Evolutionary conservation across 148 eudicot genomes (phyloP), one percentile per base, ranked within the genome.

Genomic region (Oxyria digyna): DNA sequence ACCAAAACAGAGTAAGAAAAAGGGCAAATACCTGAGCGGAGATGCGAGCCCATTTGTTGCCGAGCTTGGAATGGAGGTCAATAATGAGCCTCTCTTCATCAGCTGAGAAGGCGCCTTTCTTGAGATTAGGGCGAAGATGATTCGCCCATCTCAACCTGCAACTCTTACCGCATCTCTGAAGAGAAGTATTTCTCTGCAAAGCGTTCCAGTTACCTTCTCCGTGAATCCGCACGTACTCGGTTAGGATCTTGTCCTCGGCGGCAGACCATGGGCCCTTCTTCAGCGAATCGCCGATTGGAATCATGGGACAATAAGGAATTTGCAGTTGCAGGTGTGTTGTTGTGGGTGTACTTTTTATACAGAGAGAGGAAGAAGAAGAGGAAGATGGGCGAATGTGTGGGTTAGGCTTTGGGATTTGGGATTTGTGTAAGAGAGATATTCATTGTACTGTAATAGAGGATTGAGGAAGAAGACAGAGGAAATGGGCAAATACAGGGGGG

Each of bases 11-110:
- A 48, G 3, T n/a, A 8, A 43, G 50, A 45, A 43, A 71, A 15
- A 55, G 14, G 37, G 21, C 42, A 62, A 2, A 6, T 71, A 87
- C 98, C 81, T 92, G 85, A 70, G 91, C 74, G 68, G 96, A 91
- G 84, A 92, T 92, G 67, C 96, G 87, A 69, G 98, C 98, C 98
- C 98, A 92, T 75, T 92, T 92, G 73, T 89, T 92, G 2, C 98
- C 98, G 38, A 87, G 73, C 79, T 82, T 86, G 37, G 94, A 74
- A 67, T 92, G 98, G 64, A 92, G 88, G 8, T 85, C 85, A 55
- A 87, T 80, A 43, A 92, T 87, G 18, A 80, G 74, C n/a, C 74
- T 79, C 63, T 87, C 98, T 67, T 92, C 98, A 1, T 85, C 91
- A 4, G 69, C 8, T n/a, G 94, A 77, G 57, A 92, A 92, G 0